Base-by-base conservation (phyloP, 371 early-diverging fungal genomes). In the Smittium culicis region DNA sequence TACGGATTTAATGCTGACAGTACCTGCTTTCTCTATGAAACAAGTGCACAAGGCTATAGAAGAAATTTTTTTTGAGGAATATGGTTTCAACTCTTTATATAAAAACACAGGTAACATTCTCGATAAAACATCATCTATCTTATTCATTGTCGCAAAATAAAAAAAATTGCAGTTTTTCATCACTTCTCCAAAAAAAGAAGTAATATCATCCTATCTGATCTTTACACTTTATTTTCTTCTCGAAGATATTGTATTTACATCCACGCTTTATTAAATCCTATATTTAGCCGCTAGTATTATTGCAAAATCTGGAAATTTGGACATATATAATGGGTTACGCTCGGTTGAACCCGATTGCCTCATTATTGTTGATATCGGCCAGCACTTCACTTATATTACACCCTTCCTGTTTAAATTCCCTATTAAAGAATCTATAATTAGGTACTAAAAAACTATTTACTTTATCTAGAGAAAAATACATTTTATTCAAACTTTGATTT, bases 61-160 rank as follows among this genome's bases (percentile, higher is more conserved):
- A 74, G 89, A 92, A 75, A 80, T 92, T 2, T 77, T 89, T 16
- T 92, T 90, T 79, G 93, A 92, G 70, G 90, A 89, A 68, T 91
- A 86, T 68, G 84, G 82, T 61, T 91, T 93, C 70, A 71, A 79
- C 1, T 73, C 84, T 0, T 81, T 81, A 70, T 79, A 79, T 65
- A 80, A 91, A 11, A 78, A 85, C 8, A 80, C 83, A 8, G 85
- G 73, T 24, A 34, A 69, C 16, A n/a, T n/a, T n/a, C n/a, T n/a
- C n/a, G n/a, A n/a, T n/a, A n/a, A n/a, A n/a, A n/a, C n/a, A n/a
- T n/a, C n/a, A n/a, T n/a, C n/a, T n/a, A n/a, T n/a, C n/a, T n/a
- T n/a, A n/a, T n/a, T n/a, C n/a, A n/a, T n/a, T n/a, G n/a, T n/a
- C n/a, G n/a, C n/a, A n/a, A n/a, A n/a, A n/a, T n/a, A n/a, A n/a